These are phyloP conservation scores for Raffaelea albimanens DNA, from an alignment of 2,329 filamentous ascomycete genomes.

Conservation along the genomic window DNA sequence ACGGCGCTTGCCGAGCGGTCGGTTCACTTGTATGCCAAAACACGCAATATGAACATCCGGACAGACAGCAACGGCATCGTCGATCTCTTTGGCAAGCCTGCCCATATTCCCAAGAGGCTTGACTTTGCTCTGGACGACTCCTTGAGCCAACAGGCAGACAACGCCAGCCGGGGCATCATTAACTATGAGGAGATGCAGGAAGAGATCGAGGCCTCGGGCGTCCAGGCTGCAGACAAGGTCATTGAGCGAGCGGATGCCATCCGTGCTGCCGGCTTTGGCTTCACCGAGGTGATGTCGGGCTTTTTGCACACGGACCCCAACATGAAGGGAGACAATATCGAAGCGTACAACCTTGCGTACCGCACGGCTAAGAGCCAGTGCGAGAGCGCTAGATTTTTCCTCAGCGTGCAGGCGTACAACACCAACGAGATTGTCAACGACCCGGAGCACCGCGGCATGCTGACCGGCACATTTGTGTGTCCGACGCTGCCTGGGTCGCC, in stretches of 20 bases:
- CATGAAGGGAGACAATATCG: conserved; percentile 32
- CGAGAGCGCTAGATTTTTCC: conserved; percentile 48
- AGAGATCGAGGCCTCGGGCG: conserved; percentile 25
- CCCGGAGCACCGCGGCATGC: conserved; percentile 38
- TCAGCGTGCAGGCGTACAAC: conserved; percentile 48
- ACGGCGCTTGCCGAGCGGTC: conserved; percentile 58
- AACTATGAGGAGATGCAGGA: conserved; percentile 13
- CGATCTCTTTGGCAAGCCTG: conserved; percentile 45
- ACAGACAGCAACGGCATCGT: conserved; percentile 36
- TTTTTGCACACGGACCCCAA: conserved; percentile 40
- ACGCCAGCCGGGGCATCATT: not conserved
- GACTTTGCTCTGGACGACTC: not conserved
- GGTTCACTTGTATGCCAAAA: conserved; percentile 39
- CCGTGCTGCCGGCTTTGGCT: conserved; percentile 43
- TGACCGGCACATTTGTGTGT: conserved; percentile 52
- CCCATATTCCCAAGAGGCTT: conserved; percentile 15
- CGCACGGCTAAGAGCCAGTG: conserved; percentile 42
- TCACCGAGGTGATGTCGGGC: conserved; percentile 57
- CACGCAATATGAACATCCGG: conserved; percentile 33
- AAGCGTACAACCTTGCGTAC: conserved; percentile 44
- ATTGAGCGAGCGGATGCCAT: conserved; percentile 32
- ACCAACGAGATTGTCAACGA: conserved; percentile 36
- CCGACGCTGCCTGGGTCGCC: conserved; percentile 44
- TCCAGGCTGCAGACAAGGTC: conserved; percentile 25
- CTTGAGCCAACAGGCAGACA: conserved; percentile 5